Evolutionary conservation across 495 filamentous ascomycete genomes (phyloP).

Genomic region (Penicillium steckii): DNA sequence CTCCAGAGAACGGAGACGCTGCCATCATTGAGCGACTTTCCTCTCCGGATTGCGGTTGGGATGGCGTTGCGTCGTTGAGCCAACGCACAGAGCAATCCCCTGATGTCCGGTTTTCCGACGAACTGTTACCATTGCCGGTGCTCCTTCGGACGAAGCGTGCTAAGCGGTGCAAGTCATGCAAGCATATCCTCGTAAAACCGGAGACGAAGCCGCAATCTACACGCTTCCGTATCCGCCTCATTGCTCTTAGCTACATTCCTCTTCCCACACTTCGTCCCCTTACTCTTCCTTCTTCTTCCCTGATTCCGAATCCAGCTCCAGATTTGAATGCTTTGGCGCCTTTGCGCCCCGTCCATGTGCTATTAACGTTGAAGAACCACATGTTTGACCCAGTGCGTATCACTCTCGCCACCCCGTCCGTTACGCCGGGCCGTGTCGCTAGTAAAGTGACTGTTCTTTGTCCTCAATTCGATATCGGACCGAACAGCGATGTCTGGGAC

Average conservation of each 20-base stretch:
- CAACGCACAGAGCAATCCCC: conserved; percentile 54
- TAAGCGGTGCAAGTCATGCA: conserved; percentile 88
- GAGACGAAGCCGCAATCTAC: conserved; percentile 84
- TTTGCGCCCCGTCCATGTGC: conserved; percentile 70
- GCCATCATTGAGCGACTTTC: conserved; percentile 41
- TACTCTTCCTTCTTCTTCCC: conserved; percentile 34
- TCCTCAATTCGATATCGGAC: conserved; percentile 91
- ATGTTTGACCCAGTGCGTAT: conserved; percentile 88
- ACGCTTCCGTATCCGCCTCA: conserved; percentile 83
- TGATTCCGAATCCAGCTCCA: conserved; percentile 23
- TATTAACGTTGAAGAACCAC: conserved; percentile 89
- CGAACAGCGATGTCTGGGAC: conserved; percentile 94
- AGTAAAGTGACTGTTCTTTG: conserved; percentile 89
- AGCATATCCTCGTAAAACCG: conserved; percentile 94
- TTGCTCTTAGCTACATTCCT: conserved; percentile 88
- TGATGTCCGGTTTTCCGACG: conserved; percentile 54
- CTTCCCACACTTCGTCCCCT: conserved; percentile 69
- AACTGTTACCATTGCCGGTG: conserved; percentile 75
- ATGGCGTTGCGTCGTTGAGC: conserved; percentile 47
- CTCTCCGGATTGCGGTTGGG: conserved; percentile 51
- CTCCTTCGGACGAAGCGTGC: conserved; percentile 87
- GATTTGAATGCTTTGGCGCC: conserved; percentile 58
- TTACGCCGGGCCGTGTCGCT: conserved; percentile 73
- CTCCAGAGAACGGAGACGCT: conserved; percentile 50
- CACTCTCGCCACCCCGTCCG: conserved; percentile 79